Evolutionary conservation across 2,329 filamentous ascomycete genomes (phyloP), one percentile per base, ranked within the genome.

Genomic region (Paraphoma chrysanthemicola): DNA sequence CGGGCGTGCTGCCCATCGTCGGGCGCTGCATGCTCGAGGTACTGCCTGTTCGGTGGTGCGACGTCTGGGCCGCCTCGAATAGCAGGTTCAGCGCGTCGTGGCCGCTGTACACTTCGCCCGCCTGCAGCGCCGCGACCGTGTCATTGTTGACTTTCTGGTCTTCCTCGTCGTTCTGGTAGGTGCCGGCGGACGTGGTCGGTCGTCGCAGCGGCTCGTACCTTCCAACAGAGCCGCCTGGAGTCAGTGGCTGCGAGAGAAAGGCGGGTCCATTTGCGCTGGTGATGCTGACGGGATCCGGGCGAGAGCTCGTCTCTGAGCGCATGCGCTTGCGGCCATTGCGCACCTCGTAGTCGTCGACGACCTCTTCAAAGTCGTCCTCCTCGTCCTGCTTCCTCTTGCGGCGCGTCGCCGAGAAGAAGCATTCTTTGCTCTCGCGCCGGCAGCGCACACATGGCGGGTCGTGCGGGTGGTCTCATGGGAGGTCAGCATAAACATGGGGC

Each of bases 391-490:
- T 96, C 74, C 93, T 88, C 87, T 98, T 98, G 73, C 95, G 88
- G 48, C 95, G 86, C 31, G 93, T 98, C 17, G 93, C 92, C 60
- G 93, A 96, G 82, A 99, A 99, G 84, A 90, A 96, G 82, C 95
- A 99, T 70, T 97, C 90, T 77, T 98, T 98, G 80, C 90, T 92
- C 82, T 99, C 95, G 66, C 95, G 89, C 51, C 93, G 90, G 76
- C 95, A 99, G 72, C 95, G 88, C 57, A 94, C 91, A 77, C 95
- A 99, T 2, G 95, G 95, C 53, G 94, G 94, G 69, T 96, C 92
- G 77, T 93, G 88, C 23, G 95, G 95, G 69, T 95, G 36, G 47
- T 60, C 53, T 56, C 31, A 28, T 12, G 4, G 28, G 23, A 28
- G 18, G 46, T 45, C 17, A 52, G 54, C 18, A 31, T 0, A 11